Base-by-base conservation (phyloP, 257 asterid genomes). In the Primulina eburnea region DNA sequence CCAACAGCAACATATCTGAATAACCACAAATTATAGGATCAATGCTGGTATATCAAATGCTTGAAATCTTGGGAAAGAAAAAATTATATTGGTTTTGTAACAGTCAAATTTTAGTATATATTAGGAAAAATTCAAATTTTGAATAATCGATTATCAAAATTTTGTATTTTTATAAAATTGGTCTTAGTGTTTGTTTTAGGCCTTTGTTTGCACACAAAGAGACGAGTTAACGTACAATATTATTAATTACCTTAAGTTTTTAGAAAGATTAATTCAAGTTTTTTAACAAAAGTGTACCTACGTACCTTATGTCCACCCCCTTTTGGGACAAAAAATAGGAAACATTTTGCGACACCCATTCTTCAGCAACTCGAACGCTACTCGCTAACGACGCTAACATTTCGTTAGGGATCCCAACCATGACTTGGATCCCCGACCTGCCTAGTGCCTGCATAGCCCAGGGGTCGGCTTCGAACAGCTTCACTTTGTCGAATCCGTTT, bases 351-450 rank as follows among this genome's bases (percentile, higher is more conserved):
- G 78, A n/a, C 0, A 93, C 97, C 97, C 96, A 93, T 33, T 78
- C 81, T 64, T 87, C 96, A n/a, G 96, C 97, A 63, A 67, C 80
- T 0, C 75, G 67, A 35, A 90, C 97, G 35, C 86, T 87, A 30
- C 81, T 68, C 0, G 97, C 92, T 24, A 93, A 33, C 5, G 82
- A 71, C 0, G 92, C 99, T 8, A 93, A 60, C 86, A 90, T 67
- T 43, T 93, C 99, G 37, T 93, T 93, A 7, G 98, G 96, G 12
- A 92, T 92, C 14, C 98, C 98, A 24, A 92, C 92, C 98, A 92
- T 92, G 59, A 90, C 98, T 62, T 88, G 79, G 17, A 93, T 86
- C 8, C 92, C 95, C 0, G 97, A 86, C 72, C 82, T 85, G 4
- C 88, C 96, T 1, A 93, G 88, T 26, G 96, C 96, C 71, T 58